Evolutionary conservation across 2,329 filamentous ascomycete species (phyloP), one percentile per base, ranked within the genome.

Genomic region (Dactylonectria macrodidyma): DNA sequence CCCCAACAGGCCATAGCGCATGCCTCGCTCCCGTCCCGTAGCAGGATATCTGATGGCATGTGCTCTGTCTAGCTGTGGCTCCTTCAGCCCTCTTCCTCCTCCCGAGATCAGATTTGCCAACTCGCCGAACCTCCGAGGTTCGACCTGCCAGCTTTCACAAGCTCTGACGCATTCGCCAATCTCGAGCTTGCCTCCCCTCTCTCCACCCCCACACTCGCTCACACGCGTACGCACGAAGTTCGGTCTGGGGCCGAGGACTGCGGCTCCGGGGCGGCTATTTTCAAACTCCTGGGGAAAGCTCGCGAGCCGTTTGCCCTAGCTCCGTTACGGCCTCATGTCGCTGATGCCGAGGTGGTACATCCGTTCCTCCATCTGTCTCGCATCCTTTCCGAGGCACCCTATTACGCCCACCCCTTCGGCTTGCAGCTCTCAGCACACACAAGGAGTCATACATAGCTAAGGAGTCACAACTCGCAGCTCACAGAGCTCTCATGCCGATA

Each of bases 301-400:
- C 52, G 54, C 47, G 54, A 66, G 70, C 73, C 71, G 67, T 74
- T 75, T 68, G 73, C 72, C 73, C 73, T 75, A 75, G 73, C 71
- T 74, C 56, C 60, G 51, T 55, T 22, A 62, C 55, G 14, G 50
- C 56, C 26, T 59, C 50, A 33, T 58, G 22, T 54, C 59, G 34
- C 62, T 58, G 26, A n/a, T 61, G 50, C 47, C 65, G 44, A 64
- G 36, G 38, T n/a, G 48, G 48, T 48, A 61, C 65, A 61, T 71
- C 73, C 73, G 66, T 71, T 70, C 68, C 72, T 61, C 72, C 71
- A 65, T 54, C 59, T 36, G 22, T 47, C 30, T 58, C 56, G 58
- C 52, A 38, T 71, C 46, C 64, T 67, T 65, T 55, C 65, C 61
- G 62, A 64, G 57, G 63, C 63, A 60, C 67, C 33, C 44, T 38